These are phyloP conservation scores for Neostapfia colusana DNA, from an alignment of 176 grass and related monocot genomes.

Conservation along the genomic window DNA sequence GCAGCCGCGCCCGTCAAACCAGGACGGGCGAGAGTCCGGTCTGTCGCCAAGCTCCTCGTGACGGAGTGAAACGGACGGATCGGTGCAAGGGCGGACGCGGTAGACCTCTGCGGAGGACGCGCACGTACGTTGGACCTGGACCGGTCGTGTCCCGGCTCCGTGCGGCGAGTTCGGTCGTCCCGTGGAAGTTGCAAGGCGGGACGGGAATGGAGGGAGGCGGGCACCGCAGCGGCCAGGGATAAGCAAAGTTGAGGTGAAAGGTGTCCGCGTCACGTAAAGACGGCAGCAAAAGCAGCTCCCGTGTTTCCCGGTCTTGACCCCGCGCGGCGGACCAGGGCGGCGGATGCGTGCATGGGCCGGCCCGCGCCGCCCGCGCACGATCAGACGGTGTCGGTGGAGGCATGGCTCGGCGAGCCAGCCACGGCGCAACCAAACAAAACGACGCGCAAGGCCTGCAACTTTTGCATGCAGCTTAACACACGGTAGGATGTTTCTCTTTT, in stretches of 20 bases:
- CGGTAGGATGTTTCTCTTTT: neutral
- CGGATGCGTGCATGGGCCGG: neutral
- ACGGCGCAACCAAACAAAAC: neutral
- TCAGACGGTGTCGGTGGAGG: conserved; percentile 34
- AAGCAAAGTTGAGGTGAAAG: conserved; percentile 1
- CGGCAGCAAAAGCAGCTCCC: conserved; percentile 46
- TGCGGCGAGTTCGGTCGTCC: neutral
- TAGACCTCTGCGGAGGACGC: too few species aligned
- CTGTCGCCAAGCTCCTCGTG: neutral
- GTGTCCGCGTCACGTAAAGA: conserved; percentile 22
- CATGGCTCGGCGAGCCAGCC: too few species aligned
- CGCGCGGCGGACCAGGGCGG: conserved; percentile 25
- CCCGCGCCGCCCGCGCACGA: conserved; percentile 8
- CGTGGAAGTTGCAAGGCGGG: neutral
- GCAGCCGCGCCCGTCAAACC: neutral
- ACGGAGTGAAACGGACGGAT: neutral
- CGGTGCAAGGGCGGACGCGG: neutral
- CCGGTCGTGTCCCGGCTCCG: neutral
- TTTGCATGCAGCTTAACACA: too few species aligned
- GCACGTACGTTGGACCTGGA: neutral
- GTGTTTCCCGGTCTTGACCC: conserved; percentile 55
- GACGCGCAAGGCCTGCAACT: neutral
- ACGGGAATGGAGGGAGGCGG: neutral
- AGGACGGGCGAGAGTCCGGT: neutral
- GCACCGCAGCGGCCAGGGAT: neutral